A percentile compares a stretch with the other conserved stretches of the same genome.
These are phyloP conservation scores for Fremontodendron californicum DNA, from an alignment of 345 rosid genomes.

Conservation along the genomic window DNA sequence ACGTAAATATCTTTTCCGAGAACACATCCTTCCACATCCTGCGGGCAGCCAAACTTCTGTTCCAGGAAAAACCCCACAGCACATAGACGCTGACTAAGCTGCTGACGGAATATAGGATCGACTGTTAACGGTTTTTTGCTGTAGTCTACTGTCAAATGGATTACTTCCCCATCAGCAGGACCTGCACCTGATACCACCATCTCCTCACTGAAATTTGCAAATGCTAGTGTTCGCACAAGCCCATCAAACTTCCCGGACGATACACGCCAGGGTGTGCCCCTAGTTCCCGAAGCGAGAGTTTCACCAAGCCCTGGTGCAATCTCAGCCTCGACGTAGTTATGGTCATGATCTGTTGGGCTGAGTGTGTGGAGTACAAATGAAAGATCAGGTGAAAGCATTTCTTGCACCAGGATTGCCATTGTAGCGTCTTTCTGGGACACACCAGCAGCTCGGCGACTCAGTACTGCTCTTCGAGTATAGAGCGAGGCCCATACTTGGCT, in stretches of 20 bases:
- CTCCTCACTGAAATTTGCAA: constrained; percentile 95
- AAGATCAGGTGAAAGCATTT: constrained; percentile 84
- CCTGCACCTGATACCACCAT: constrained; percentile 53
- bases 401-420: constrained; percentile 94
- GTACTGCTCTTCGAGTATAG: constrained; percentile 88
- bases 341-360: constrained; percentile 74
- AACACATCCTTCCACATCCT: constrained; percentile 95
- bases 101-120: constrained; percentile 57
- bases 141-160: constrained; percentile 66
- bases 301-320: constrained; percentile 95
- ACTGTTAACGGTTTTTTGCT: constrained; percentile 80
- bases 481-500: constrained; percentile 94
- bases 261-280: constrained; percentile 95
- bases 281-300: constrained; percentile 87
- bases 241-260: constrained; percentile 79
- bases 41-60: constrained; percentile 83
- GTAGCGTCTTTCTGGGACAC: constrained; percentile 75
- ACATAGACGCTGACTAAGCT: constrained; percentile 73
- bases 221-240: constrained; percentile 58
- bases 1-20: constrained; percentile 71
- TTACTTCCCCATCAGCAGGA: constrained; percentile 73
- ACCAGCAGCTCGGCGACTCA: constrained; percentile 81
- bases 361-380: constrained; percentile 94
- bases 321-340: constrained; percentile 73
- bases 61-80: constrained; percentile 82